A percentile compares a stretch with the other conserved stretches of the same genome.
phyloP scores from a whole-genome alignment of 2,329 filamentous ascomycete species.

The Pseudopithomyces maydicus region DNA sequence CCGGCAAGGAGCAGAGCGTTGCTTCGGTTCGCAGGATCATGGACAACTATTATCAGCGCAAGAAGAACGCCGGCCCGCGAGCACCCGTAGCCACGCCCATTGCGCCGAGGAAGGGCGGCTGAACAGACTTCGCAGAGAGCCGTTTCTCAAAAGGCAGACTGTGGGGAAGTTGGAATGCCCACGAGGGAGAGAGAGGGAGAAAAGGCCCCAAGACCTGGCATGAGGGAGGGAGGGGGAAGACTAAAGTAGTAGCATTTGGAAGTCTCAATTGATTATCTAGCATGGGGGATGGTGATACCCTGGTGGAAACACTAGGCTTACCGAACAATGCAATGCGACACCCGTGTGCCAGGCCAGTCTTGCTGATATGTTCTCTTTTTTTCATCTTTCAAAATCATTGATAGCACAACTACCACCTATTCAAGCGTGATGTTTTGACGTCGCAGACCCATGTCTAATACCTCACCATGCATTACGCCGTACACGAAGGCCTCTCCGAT shows the following conservation, averaged over 20 bases:
- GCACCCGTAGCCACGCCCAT: constrained; percentile 38
- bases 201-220: background rate
- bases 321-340: too few species aligned
- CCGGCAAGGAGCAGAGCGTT: constrained; percentile 49
- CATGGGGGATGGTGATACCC: background rate
- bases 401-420: background rate
- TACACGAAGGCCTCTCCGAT: constrained; percentile 33
- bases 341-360: too few species aligned
- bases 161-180: constrained; percentile 11
- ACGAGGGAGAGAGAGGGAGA: background rate
- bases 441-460: constrained; percentile 14
- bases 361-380: too few species aligned
- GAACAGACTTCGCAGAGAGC: constrained; percentile 1
- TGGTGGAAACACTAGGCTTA: background rate
- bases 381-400: too few species aligned
- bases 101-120: constrained; percentile 36
- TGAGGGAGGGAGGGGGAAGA: background rate
- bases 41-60: constrained; percentile 52
- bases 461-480: constrained; percentile 31
- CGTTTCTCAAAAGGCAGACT: constrained; percentile 4
- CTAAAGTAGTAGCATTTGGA: background rate
- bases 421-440: constrained; percentile 18
- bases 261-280: constrained; percentile 5
- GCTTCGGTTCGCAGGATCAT: constrained; percentile 52
- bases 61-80: constrained; percentile 34